Evolutionary conservation across 345 rosid species (phyloP), one percentile per base, ranked within the genome.

Genomic region (Streptanthus diversifolius): DNA sequence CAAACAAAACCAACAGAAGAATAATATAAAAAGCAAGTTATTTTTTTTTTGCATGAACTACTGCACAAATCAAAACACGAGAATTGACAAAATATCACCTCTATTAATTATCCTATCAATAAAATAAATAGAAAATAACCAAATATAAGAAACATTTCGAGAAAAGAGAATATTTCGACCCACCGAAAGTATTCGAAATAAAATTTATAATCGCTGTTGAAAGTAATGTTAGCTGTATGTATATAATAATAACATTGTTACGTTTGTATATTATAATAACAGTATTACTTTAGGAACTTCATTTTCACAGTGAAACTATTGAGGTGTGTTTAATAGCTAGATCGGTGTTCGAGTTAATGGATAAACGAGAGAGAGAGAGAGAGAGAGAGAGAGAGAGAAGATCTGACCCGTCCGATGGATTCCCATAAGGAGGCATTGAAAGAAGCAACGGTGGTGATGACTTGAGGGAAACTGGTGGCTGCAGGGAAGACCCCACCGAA

Each of bases 391-490:
- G 24, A 19, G 15, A 33, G 12, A 24, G 22, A 33, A 59, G 53
- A 12, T 58, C 78, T 80, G 51, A 85, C 98, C 91, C 84, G 91
- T 59, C 96, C 97, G 13, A 93, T 89, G 0, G 87, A 83, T 79
- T 93, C 89, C 98, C 98, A 93, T 36, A 89, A 80, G 1, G 90
- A 79, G 8, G 83, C 83, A 73, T 91, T 87, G 80, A 93, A 91
- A 71, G 98, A 90, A 32, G 98, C 90, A 32, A 86, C 96, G 57
- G 96, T 84, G 0, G 89, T 82, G 79, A 93, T 93, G 68, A 89
- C 97, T 68, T 89, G 96, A 69, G 98, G 98, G 79, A 93, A 91
- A 80, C 95, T 90, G 21, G 98, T 91, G 75, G 98, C 98, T 10
- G 80, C 84, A 8, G 83, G 87, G 76, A 85, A 85, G 72, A 62